phyloP scores from a whole-genome alignment of 768 basidiomycete genomes.

The Leucosporidium yakuticum region DNA sequence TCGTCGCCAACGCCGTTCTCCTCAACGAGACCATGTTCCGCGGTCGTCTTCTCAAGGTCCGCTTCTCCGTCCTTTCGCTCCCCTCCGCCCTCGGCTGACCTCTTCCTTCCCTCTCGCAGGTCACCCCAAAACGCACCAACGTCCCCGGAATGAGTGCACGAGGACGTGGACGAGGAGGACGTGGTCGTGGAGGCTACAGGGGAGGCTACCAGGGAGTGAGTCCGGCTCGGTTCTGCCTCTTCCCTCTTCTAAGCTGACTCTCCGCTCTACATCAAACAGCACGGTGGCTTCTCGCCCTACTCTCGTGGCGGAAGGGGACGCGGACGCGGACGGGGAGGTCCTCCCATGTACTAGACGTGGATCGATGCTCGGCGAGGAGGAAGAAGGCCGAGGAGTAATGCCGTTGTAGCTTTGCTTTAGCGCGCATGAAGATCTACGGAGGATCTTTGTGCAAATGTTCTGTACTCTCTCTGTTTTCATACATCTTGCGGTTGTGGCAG shows the following conservation, averaged over 20 bases:
- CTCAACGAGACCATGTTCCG: slow-evolving; percentile 96
- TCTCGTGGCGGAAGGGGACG: slow-evolving; percentile 12
- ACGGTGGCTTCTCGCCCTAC: slow-evolving; percentile 25
- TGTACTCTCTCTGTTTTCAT: too few species aligned
- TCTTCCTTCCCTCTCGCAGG: slow-evolving; percentile 50
- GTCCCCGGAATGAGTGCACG: slow-evolving; percentile 76
- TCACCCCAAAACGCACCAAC: slow-evolving; percentile 92
- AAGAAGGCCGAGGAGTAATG: too few species aligned
- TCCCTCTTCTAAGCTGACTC: background rate
- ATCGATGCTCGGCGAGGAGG: too few species aligned
- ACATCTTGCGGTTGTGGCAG: too few species aligned
- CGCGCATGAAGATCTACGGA: too few species aligned
- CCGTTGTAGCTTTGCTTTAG: too few species aligned
- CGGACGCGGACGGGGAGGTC: slow-evolving; percentile 1
- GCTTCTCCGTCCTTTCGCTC: slow-evolving; percentile 33
- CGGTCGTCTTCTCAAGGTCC: slow-evolving; percentile 83
- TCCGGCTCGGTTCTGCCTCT: background rate
- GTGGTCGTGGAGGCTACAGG: slow-evolving; percentile 31
- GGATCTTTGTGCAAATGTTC: too few species aligned
- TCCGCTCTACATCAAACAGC: background rate
- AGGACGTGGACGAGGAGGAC: slow-evolving; percentile 54
- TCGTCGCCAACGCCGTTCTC: slow-evolving; percentile 81
- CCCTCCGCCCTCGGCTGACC: background rate
- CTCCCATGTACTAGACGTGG: too few species aligned
- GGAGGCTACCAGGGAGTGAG: slow-evolving; percentile 31